These are phyloP conservation scores for Dendrobium officinale DNA, from an alignment of 106 monocot species.

Conservation along the genomic window DNA sequence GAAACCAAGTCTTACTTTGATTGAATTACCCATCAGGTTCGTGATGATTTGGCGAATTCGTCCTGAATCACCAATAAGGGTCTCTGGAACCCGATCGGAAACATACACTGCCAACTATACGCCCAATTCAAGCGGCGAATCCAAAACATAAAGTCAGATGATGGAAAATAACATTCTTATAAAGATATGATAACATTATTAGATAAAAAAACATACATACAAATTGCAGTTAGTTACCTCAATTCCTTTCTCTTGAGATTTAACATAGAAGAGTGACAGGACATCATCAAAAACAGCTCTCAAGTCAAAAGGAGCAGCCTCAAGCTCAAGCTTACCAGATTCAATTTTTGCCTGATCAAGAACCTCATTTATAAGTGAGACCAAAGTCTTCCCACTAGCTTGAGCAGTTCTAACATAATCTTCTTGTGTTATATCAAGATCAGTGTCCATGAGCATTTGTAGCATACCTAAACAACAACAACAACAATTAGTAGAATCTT, in stretches of 20 bases:
- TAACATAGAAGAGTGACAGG: conserved; percentile 85
- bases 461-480: conserved; percentile 67
- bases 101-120: conserved; percentile 83
- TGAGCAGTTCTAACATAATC: conserved; percentile 97
- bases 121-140: neutral
- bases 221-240: conserved; percentile 49
- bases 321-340: conserved; percentile 98
- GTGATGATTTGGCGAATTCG: conserved; percentile 91
- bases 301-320: conserved; percentile 82
- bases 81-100: conserved; percentile 80
- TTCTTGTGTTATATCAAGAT: conserved; percentile 88
- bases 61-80: conserved; percentile 79
- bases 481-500: neutral
- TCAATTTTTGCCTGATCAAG: conserved; percentile 99
- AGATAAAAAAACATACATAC: neutral
- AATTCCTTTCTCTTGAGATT: conserved; percentile 93
- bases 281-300: conserved; percentile 81
- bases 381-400: conserved; percentile 94
- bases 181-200: neutral
- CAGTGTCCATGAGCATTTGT: conserved; percentile 98
- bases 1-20: conserved; percentile 49
- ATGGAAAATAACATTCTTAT: conserved; percentile 4
- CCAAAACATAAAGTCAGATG: conserved; percentile 3
- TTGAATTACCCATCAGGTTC: conserved; percentile 95
- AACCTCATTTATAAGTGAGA: conserved; percentile 95